A percentile compares a stretch with the other conserved stretches of the same genome.
These are phyloP conservation scores for Citrus hindsii DNA, from an alignment of 345 rosid species.

Conservation along the genomic window DNA sequence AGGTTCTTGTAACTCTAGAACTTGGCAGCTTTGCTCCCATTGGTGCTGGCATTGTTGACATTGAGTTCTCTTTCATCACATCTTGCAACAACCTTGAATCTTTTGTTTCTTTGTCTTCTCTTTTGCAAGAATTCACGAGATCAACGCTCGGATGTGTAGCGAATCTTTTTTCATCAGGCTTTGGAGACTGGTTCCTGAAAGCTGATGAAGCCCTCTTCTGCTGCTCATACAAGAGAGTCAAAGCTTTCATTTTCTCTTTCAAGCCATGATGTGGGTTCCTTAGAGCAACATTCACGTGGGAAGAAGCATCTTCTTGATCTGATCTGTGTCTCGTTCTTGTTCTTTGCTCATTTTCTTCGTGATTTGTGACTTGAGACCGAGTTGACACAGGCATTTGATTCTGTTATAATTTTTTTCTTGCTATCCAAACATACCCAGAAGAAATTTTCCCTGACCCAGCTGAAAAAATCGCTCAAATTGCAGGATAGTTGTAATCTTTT, in stretches of 20 bases:
- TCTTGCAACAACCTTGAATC: conserved; percentile 24
- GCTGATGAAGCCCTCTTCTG: conserved; percentile 72
- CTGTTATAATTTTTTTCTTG: conserved; percentile 16
- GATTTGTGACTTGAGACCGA: conserved; percentile 50
- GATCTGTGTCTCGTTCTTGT: conserved; percentile 26
- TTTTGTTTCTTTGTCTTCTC: conserved; percentile 32
- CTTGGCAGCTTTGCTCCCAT: conserved; percentile 18
- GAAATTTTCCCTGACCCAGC: conserved; percentile 21
- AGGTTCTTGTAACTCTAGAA: conserved; percentile 43
- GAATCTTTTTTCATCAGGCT: conserved; percentile 46
- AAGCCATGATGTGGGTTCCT: conserved; percentile 90
- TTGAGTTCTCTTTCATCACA: conserved; percentile 46
- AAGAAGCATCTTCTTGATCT: conserved; percentile 35
- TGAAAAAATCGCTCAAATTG: conserved; percentile 12
- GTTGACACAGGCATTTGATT: conserved; percentile 78
- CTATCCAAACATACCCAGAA: conserved; percentile 47
- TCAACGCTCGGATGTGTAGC: conserved; percentile 54
- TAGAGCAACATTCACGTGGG: conserved; percentile 28
- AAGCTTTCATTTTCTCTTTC: conserved; percentile 87
- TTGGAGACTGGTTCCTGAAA: conserved; percentile 41
- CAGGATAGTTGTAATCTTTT: conserved; percentile 9
- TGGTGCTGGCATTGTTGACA: conserved; percentile 19
- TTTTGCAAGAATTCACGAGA: conserved; percentile 43
- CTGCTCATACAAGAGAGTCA: conserved; percentile 85
- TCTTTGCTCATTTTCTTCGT: conserved; percentile 27